These are phyloP conservation scores for Coemansia sp. DNA, from an alignment of 192 early-diverging fungal genomes.

Conservation along the genomic window DNA sequence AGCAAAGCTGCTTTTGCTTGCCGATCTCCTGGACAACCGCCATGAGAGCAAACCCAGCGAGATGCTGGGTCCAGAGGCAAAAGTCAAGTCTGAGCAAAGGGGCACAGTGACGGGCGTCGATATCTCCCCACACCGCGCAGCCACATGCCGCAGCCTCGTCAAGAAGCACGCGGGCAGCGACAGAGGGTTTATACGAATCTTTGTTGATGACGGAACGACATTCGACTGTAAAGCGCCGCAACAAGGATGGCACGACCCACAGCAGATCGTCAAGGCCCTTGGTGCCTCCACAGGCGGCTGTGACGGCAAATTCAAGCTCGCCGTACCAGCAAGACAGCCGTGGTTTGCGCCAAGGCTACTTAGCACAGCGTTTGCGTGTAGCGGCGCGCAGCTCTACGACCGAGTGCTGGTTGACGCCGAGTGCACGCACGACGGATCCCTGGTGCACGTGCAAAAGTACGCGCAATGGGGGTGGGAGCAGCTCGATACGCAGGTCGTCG, in stretches of 20 bases:
- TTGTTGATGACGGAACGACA: slow-evolving; percentile 78
- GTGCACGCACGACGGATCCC: slow-evolving; percentile 94
- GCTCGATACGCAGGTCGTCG: slow-evolving; percentile 77
- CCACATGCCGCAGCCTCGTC: slow-evolving; percentile 74
- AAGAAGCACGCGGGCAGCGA: slow-evolving; percentile 67
- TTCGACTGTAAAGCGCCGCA: slow-evolving; percentile 75
- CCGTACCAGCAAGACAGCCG: slow-evolving; percentile 37
- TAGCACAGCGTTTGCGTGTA: slow-evolving; percentile 60
- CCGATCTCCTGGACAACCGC: slow-evolving; percentile 60
- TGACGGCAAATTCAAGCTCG: neutral
- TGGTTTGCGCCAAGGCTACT: slow-evolving; percentile 81
- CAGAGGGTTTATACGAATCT: slow-evolving; percentile 62
- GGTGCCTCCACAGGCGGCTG: neutral
- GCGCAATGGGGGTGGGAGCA: slow-evolving; percentile 77
- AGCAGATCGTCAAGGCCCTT: neutral
- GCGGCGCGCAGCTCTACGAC: slow-evolving; percentile 60
- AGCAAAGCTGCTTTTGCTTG: slow-evolving; percentile 83
- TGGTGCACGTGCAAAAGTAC: slow-evolving; percentile 80
- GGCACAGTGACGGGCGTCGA: slow-evolving; percentile 96
- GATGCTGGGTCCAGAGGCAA: too few species aligned
- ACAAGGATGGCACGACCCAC: slow-evolving; percentile 46
- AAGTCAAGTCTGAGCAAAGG: neutral
- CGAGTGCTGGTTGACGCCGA: slow-evolving; percentile 72
- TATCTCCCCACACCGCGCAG: slow-evolving; percentile 69
- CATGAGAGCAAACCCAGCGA: slow-evolving; percentile 29